Base-by-base conservation (phyloP, 768 basidiomycete genomes). In the Aureoboletus auriporus region DNA sequence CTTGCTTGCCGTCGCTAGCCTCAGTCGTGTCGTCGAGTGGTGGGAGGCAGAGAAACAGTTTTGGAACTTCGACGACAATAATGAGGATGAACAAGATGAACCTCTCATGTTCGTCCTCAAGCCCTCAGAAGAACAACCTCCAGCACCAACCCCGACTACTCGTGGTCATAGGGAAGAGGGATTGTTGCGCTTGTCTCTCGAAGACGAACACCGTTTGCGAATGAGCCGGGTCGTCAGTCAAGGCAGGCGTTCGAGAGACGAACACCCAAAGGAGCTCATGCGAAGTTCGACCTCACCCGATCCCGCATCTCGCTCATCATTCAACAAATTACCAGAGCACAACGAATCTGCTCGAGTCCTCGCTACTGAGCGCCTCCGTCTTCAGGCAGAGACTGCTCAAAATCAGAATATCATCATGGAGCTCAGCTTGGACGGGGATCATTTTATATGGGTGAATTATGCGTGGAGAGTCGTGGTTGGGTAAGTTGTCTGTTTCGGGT, bases 41-140 rank as follows among this genome's bases (percentile, higher is more conserved):
- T 97, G 93, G 93, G 94, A 96, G 68, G 96, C 96, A 10, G 95
- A 98, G 73, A 94, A 94, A 62, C 92, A 94, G 57, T 99, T 99
- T 69, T 99, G 96, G 96, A 96, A 96, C 61, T 98, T 97, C 64
- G 89, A 94, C 62, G 90, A 92, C 62, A 86, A 90, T 58, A 86
- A 88, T 52, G 88, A 89, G 39, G 85, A 90, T 50, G 92, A 93
- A 58, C 83, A 88, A 63, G 87, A 91, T 47, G 95, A 97, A 56
- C 91, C 92, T 1, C 72, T 98, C 42, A 82, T 86, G 56, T 98
- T 98, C 61, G 92, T 98, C 47, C 86, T 93, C 66, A 96, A 95
- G 66, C 86, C 95, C 0, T 80, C 79, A 16, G 86, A 84, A 33
- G 89, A 90, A 29, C 72, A 57, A 37, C 70, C 57, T 46, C 66